Percentiles rank a stretch among this genome's conserved stretches.
phyloP scores from a whole-genome alignment of 1,284 basidiomycete species.

The Moesziomyces parantarcticus region DNA sequence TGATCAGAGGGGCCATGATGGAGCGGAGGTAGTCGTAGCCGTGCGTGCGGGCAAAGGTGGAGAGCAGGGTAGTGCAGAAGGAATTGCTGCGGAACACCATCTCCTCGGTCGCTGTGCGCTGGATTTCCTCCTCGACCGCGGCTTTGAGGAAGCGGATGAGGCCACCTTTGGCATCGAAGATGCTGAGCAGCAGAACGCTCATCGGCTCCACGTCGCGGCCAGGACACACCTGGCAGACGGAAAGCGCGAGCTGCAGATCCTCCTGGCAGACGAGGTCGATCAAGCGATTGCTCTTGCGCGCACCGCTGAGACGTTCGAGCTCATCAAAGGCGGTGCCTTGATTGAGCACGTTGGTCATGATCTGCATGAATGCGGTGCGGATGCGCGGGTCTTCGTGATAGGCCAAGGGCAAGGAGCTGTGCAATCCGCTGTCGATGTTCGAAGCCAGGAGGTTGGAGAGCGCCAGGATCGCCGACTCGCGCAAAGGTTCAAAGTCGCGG shows the following conservation, averaged over 20 bases:
- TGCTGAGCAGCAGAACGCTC: constrained; percentile 55
- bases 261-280: constrained; percentile 58
- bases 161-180: constrained; percentile 62
- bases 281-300: constrained; percentile 51
- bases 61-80: constrained; percentile 60
- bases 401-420: constrained; percentile 83
- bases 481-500: constrained; percentile 44
- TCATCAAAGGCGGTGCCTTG: constrained; percentile 72
- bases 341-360: constrained; percentile 85
- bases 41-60: constrained; percentile 60
- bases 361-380: constrained; percentile 84
- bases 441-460: constrained; percentile 83
- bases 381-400: constrained; percentile 81
- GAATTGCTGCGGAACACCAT: constrained; percentile 65
- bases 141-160: constrained; percentile 60
- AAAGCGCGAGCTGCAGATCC: constrained; percentile 57
- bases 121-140: constrained; percentile 59
- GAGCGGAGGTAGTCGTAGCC: constrained; percentile 64
- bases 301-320: constrained; percentile 52
- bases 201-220: constrained; percentile 54
- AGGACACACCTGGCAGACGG: constrained; percentile 58
- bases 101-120: constrained; percentile 56
- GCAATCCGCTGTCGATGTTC: constrained; percentile 88
- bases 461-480: constrained; percentile 69
- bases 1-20: constrained; percentile 61